Percentiles rank a stretch among this genome's conserved stretches.
Conservation (phyloP, 73 alveolate genomes). For the Paramecium primaurelia region DNA sequence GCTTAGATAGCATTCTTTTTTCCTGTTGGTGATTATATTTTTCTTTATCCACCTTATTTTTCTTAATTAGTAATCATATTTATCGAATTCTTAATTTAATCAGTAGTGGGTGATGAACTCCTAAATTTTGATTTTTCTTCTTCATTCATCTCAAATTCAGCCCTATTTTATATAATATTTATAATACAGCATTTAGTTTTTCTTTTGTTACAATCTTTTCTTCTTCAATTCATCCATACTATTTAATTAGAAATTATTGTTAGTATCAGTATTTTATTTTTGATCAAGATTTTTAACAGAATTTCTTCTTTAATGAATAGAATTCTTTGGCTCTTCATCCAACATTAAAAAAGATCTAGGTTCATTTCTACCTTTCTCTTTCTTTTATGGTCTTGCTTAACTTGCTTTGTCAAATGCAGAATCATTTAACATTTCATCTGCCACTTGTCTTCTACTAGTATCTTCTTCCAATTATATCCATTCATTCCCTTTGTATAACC, state of each 20-base stretch:
- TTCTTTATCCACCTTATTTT: conserved; percentile 8
- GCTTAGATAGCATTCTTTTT: conserved; percentile 4
- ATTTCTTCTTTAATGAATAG: conserved; percentile 17
- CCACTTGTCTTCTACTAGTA: background rate
- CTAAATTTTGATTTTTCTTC: conserved; percentile 40
- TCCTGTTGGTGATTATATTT: conserved; percentile 23
- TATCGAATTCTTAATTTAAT: conserved; percentile 45
- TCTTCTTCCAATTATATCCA: conserved; percentile 25
- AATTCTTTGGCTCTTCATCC: background rate
- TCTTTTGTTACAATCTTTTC: background rate
- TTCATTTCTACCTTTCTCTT: background rate
- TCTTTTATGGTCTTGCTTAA: conserved; percentile 20
- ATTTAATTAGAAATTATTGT: background rate
- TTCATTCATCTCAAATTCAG: conserved; percentile 60
- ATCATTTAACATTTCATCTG: conserved; percentile 13
- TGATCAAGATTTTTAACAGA: background rate
- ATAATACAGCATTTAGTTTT: conserved; percentile 30
- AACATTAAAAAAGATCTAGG: background rate
- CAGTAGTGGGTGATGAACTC: conserved; percentile 58
- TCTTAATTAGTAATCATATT: conserved; percentile 9
- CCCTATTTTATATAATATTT: background rate
- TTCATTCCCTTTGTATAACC: background rate
- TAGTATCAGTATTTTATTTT: background rate
- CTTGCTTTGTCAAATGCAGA: conserved; percentile 32
- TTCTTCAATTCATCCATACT: conserved; percentile 31